Evolutionary conservation across 2,329 filamentous ascomycete genomes (phyloP).

Genomic region (Dactylonectria macrodidyma): DNA sequence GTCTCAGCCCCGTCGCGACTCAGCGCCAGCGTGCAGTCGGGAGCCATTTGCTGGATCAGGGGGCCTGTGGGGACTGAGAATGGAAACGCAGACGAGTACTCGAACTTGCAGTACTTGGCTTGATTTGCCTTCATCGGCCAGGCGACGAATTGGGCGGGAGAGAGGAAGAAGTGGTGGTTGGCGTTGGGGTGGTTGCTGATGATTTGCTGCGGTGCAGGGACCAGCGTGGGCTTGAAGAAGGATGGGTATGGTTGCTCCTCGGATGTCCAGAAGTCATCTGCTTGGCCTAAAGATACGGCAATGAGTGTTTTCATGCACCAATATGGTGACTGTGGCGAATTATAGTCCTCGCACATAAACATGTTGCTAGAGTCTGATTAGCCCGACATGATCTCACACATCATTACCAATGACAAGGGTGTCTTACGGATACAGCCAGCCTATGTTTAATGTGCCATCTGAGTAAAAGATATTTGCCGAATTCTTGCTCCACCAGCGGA

Average conservation of each 20-base stretch:
- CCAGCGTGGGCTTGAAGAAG: not conserved
- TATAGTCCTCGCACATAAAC: slow-evolving; percentile 70
- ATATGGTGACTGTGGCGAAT: slow-evolving; percentile 69
- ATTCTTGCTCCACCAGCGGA: slow-evolving; percentile 64
- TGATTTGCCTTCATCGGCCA: slow-evolving; percentile 57
- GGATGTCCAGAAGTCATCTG: slow-evolving; percentile 62
- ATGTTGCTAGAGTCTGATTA: slow-evolving; percentile 57
- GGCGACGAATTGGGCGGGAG: slow-evolving; percentile 56
- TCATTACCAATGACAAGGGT: rapidly evolving
- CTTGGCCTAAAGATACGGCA: slow-evolving; percentile 53
- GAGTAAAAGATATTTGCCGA: slow-evolving; percentile 61
- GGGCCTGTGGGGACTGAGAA: slow-evolving; percentile 61
- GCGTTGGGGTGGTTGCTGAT: slow-evolving; percentile 54
- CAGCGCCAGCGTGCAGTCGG: slow-evolving; percentile 50
- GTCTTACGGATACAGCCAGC: slow-evolving; percentile 51
- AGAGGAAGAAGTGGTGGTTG: slow-evolving; percentile 60
- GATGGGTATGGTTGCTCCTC: slow-evolving; percentile 52
- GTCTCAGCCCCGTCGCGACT: slow-evolving; percentile 51
- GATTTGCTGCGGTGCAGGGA: slow-evolving; percentile 59
- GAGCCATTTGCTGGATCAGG: slow-evolving; percentile 52
- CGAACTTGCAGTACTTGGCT: slow-evolving; percentile 64
- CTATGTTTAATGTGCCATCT: slow-evolving; percentile 66
- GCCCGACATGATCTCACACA: rapidly evolving
- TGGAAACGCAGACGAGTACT: slow-evolving; percentile 63
- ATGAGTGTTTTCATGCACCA: slow-evolving; percentile 68